Conservation (phyloP, 495 filamentous ascomycete genomes). For the Trichoderma reesei region DNA sequence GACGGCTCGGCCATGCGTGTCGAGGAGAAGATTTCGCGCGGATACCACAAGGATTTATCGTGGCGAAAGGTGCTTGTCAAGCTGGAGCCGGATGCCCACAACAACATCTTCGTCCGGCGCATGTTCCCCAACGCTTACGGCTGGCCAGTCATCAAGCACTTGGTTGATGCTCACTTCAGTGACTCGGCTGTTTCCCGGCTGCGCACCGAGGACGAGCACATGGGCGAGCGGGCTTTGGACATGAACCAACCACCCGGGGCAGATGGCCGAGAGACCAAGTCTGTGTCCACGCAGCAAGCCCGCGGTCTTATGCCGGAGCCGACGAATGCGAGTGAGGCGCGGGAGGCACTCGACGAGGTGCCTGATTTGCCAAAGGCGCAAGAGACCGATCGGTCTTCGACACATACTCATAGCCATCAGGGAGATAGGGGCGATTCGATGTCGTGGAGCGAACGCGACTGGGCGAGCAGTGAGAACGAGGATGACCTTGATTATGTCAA, state of each 20-base stretch:
- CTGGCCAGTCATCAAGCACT: conserved; percentile 90
- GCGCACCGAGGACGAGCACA: conserved; percentile 43
- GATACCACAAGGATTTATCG: conserved; percentile 78
- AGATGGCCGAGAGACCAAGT: conserved; percentile 30
- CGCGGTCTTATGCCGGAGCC: conserved; percentile 11
- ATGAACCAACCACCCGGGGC: conserved; percentile 25
- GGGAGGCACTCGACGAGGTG: conserved; percentile 31
- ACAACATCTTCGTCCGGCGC: conserved; percentile 92
- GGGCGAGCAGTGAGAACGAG: conserved; percentile 40
- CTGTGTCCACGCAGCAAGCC: background rate
- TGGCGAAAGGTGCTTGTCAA: conserved; percentile 97
- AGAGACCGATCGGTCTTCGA: conserved; percentile 17
- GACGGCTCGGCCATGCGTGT: conserved; percentile 64
- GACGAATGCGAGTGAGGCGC: conserved; percentile 28
- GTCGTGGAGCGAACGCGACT: conserved; percentile 46
- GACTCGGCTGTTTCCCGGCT: conserved; percentile 49
- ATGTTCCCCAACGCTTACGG: conserved; percentile 97
- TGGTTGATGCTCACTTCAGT: conserved; percentile 87
- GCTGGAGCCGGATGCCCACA: conserved; percentile 94
- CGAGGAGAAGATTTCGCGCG: conserved; percentile 94
- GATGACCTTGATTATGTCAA: conserved; percentile 29
- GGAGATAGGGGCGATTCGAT: conserved; percentile 30
- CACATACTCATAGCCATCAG: conserved; percentile 16
- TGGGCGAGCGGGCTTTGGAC: conserved; percentile 32
- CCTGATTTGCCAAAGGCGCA: conserved; percentile 16